Base-by-base conservation (phyloP, 257 asterid genomes). In the Solanum arcanum region DNA sequence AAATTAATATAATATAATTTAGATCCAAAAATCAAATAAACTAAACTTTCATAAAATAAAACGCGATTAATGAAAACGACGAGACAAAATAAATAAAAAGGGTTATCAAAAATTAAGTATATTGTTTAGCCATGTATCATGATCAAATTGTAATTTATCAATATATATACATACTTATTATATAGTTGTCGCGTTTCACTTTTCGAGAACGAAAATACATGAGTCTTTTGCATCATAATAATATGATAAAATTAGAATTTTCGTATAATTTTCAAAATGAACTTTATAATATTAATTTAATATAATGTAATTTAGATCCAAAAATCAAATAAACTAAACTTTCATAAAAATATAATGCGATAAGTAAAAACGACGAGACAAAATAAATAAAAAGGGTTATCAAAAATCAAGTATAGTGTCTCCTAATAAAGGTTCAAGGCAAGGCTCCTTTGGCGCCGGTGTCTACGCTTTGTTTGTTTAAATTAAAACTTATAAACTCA, bases 361-460 rank as follows among this genome's bases (percentile, higher is more conserved):
- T 10, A 70, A 70, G 3, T 31, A 70, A 69, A 69, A 15, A 3
- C 15, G 75, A 56, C 11, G 1, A 3, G 62, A 18, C n/a, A 56
- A 56, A 56, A 56, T 56, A 18, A 52, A 9, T 6, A 52, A 16
- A 52, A 56, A 56, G 64, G 73, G 83, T 89, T 80, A 90, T 90
- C 59, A 90, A 88, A 18, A 18, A 74, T 92, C 94, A 92, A 94
- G 94, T 88, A 31, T 75, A 90, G 83, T 94, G 95, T 93, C 92
- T 87, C 95, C 93, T 80, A 72, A 86, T 90, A 88, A 84, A 82
- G 86, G 80, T 86, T 88, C 92, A 90, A 91, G 88, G 90, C 91
- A 83, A 82, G 90, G 92, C 94, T 89, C 87, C 91, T 90, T 92
- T 90, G 91, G 90, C 91, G 94, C 94, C 97, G 95, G 89, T 94